A percentile compares a stretch with the other conserved stretches of the same genome.
These are phyloP conservation scores for Macrolepiota fuliginosa DNA, from an alignment of 768 basidiomycete species.

Conservation along the genomic window DNA sequence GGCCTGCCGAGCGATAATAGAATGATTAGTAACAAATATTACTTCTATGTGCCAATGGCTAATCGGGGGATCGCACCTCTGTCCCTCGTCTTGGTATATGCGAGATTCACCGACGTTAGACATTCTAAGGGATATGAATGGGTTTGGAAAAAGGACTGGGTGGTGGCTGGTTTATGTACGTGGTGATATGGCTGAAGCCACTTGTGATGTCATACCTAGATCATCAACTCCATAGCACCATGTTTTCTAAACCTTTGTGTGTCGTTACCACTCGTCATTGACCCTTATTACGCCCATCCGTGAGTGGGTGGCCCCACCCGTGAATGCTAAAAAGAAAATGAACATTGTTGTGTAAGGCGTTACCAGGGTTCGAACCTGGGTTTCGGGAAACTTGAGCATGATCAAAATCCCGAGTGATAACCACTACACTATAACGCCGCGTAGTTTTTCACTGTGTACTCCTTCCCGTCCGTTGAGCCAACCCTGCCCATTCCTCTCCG, in stretches of 20 bases:
- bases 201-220: not conserved
- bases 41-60: not conserved
- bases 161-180: not conserved
- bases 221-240: not conserved
- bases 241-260: not conserved
- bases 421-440: conserved; percentile 21
- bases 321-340: too few species aligned
- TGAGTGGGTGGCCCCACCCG: not conserved
- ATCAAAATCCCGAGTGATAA: conserved; percentile 23
- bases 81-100: conserved; percentile 45
- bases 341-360: conserved; percentile 10
- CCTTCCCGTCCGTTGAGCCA: not conserved
- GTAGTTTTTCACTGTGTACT: not conserved
- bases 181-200: not conserved
- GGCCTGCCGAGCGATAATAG: not conserved
- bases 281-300: not conserved
- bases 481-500: not conserved
- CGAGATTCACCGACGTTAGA: conserved; percentile 50
- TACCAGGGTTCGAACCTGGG: conserved; percentile 21
- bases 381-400: conserved; percentile 14
- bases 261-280: not conserved
- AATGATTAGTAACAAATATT: too few species aligned
- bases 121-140: conserved; percentile 25
- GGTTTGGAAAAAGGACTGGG: not conserved
- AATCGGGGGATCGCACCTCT: conserved; percentile 31